Base-by-base conservation (phyloP, 1,139 yeast genomes). In the Nakaseomyces bracarensis region DNA sequence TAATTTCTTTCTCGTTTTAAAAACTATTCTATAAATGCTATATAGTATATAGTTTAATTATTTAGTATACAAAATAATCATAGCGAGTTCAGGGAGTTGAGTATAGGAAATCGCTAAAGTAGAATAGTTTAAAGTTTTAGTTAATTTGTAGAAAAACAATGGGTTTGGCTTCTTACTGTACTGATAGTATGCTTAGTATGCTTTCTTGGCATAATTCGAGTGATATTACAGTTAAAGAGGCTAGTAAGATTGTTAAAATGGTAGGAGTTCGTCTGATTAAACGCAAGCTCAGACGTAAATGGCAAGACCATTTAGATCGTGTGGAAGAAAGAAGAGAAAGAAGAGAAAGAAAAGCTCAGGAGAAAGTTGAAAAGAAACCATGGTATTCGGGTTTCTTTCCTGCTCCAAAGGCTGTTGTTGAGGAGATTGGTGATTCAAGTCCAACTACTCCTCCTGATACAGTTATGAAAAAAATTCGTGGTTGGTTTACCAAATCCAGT, bases 121-220 rank as follows among this genome's bases (percentile, higher is more conserved):
- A n/a, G n/a, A n/a, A n/a, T n/a, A n/a, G n/a, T n/a, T n/a, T n/a
- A n/a, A n/a, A n/a, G n/a, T n/a, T n/a, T n/a, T n/a, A n/a, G n/a
- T n/a, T n/a, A n/a, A n/a, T n/a, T n/a, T n/a, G n/a, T n/a, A n/a
- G n/a, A n/a, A n/a, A n/a, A n/a, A n/a, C n/a, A n/a, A 27, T 27
- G 30, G 30, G 30, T 13, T 27, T 27, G 6, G 30, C 30, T 6
- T 27, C 30, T 16, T 27, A 27, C 14, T 27, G 30, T 14, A 18
- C 18, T 27, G 30, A 27, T 27, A 18, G 30, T 3, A 16, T 27
- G 13, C 14, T 33, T 16, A 26, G 26, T 8, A 20, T 33, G 16
- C 9, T 33, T 5, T 25, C 26, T 10, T 33, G 36, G 36, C 15
- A 33, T 21, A 20, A 33, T 21, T 26, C 36, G n/a, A 8, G 16